Evolutionary conservation across 305 asterid species (phyloP), one percentile per base, ranked within the genome.

Genomic region (Fraxinus albicans): DNA sequence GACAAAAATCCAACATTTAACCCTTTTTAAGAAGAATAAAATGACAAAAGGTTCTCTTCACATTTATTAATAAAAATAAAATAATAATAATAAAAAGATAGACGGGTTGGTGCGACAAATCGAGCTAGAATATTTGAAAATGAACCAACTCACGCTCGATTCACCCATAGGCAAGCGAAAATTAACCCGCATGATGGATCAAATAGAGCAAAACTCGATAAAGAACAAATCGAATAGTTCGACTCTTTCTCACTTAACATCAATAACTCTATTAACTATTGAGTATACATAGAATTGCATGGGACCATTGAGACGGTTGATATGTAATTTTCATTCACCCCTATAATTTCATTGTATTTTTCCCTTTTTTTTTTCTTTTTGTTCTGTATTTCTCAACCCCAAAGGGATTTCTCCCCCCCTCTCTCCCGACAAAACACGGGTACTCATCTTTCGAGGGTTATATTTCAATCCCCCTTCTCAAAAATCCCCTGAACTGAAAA

Each of bases 401-500:
- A 55, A n/a, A n/a, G n/a, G 74, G 38, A 40, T n/a, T 36, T 34
- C 75, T 36, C 81, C 79, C 19, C 19, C 77, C 38, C 70, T 65
- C 80, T 35, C 42, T 77, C 8, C 74, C 21, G 74, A 67, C 74
- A 67, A 25, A 65, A 25, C 38, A 67, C 79, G 80, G 53, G 69
- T 65, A 72, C 81, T 10, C 73, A 35, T 73, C 36, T 77, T 36
- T 58, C 21, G 79, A 81, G 86, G 83, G 84, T 77, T 83, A 80
- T 86, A 80, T 63, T 77, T 73, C 85, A 60, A 47, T 80, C 77
- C 65, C 19, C 79, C 83, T 73, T 77, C 86, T 81, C 79, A 77
- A 75, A 78, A 82, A 67, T 12, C 75, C 75, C 38, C 75, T 7
- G 3, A 67, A 3, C 74, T 27, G 84, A 75, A 65, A 86, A 58